Evolutionary conservation across 2,329 filamentous ascomycete species (phyloP).

Genomic region (Colletotrichum sp.): DNA sequence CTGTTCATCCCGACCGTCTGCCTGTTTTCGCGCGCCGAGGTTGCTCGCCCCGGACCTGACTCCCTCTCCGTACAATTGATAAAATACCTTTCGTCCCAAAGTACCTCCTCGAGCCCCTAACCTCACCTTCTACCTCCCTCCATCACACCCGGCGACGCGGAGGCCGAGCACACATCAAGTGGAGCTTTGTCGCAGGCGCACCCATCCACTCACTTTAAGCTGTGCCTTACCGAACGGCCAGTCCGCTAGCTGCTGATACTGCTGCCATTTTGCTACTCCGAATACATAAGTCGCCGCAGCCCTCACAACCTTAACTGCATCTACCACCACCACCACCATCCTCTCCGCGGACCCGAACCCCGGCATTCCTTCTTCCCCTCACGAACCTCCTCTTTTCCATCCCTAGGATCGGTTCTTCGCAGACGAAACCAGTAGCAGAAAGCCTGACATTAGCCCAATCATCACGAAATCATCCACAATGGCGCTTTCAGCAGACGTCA

Average conservation of each 20-base stretch:
- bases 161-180: slow-evolving; percentile 12
- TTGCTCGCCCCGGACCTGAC: neutral
- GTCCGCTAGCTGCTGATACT: slow-evolving; percentile 13
- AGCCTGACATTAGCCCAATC: neutral
- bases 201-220: slow-evolving; percentile 7
- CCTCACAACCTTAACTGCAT: neutral
- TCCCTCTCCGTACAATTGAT: neutral
- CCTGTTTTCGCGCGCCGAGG: neutral
- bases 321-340: neutral
- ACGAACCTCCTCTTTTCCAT: slow-evolving; percentile 2
- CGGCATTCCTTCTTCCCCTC: slow-evolving; percentile 14
- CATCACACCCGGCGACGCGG: slow-evolving; percentile 4
- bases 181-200: slow-evolving; percentile 15
- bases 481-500: slow-evolving; percentile 36
- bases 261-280: neutral
- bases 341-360: slow-evolving; percentile 1
- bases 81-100: neutral
- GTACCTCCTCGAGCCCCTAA: neutral
- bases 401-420: neutral
- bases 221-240: slow-evolving; percentile 2
- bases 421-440: neutral
- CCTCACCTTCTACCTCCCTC: neutral
- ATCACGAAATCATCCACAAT: slow-evolving; percentile 31
- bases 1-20: neutral
- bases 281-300: slow-evolving; percentile 15